phyloP scores from a whole-genome alignment of 768 basidiomycete species.

The Leccinum aurantiacum region DNA sequence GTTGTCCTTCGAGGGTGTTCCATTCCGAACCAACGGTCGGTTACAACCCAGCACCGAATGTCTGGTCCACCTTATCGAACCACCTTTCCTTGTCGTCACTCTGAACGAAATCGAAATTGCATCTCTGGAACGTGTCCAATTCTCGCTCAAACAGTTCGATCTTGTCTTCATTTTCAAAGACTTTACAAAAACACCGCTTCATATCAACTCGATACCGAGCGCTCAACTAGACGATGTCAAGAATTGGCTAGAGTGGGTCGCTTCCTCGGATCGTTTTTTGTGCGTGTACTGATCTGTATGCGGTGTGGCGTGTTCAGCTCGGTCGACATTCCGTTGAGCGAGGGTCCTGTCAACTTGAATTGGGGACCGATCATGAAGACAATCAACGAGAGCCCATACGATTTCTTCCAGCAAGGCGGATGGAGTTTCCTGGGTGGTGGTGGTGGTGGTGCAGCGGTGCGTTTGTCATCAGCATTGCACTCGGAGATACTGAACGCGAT shows the following conservation, averaged over 20 bases:
- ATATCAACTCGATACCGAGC: slow-evolving; percentile 95
- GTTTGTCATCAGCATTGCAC: slow-evolving; percentile 19
- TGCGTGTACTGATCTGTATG: no score
- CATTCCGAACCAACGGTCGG: slow-evolving; percentile 91
- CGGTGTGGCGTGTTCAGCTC: slow-evolving; percentile 53
- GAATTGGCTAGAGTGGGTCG: slow-evolving; percentile 94
- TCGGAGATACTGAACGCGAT: slow-evolving; percentile 25
- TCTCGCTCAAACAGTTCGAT: slow-evolving; percentile 95
- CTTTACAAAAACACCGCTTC: slow-evolving; percentile 84
- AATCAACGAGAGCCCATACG: slow-evolving; percentile 91
- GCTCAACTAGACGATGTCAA: slow-evolving; percentile 94
- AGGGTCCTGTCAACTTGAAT: slow-evolving; percentile 95
- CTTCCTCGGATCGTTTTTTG: background rate
- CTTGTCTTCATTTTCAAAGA: slow-evolving; percentile 97
- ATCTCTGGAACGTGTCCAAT: slow-evolving; percentile 95
- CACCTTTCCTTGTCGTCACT: slow-evolving; percentile 94
- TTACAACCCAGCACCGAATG: slow-evolving; percentile 97
- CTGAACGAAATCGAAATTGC: slow-evolving; percentile 91
- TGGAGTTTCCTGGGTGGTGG: slow-evolving; percentile 88
- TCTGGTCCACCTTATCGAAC: slow-evolving; percentile 91
- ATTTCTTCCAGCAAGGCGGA: slow-evolving; percentile 93
- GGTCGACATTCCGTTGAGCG: slow-evolving; percentile 93
- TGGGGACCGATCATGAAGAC: slow-evolving; percentile 99
- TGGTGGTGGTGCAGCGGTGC: slow-evolving; percentile 64
- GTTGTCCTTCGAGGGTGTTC: slow-evolving; percentile 95